Evolutionary conservation across 2,329 filamentous ascomycete species (phyloP).

Genomic region (Golovinomyces cichoracearum): DNA sequence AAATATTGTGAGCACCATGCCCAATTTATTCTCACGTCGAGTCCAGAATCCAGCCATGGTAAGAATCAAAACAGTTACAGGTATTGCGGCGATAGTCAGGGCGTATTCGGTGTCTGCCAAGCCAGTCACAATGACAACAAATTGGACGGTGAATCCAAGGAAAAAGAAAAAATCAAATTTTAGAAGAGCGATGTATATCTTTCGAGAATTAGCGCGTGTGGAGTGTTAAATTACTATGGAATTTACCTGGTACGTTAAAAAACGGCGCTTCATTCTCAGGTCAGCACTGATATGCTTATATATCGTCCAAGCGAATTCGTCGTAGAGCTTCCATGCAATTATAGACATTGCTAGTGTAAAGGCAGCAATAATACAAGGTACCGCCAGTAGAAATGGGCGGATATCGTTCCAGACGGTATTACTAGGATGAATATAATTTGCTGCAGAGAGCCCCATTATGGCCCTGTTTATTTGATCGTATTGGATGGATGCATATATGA

Average conservation of each 20-base stretch:
- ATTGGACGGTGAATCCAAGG: slow-evolving; percentile 92
- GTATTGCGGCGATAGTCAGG: slow-evolving; percentile 70
- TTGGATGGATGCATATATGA: slow-evolving; percentile 83
- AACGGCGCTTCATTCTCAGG: slow-evolving; percentile 85
- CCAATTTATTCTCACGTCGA: slow-evolving; percentile 51
- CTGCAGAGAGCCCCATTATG: slow-evolving; percentile 30
- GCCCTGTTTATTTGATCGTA: slow-evolving; percentile 69
- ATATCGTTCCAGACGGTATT: slow-evolving; percentile 39
- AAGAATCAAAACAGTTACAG: slow-evolving; percentile 71
- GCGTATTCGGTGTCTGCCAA: slow-evolving; percentile 49
- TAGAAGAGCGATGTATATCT: slow-evolving; percentile 92
- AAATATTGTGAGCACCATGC: slow-evolving; percentile 55
- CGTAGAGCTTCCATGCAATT: slow-evolving; percentile 82
- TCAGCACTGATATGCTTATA: slow-evolving; percentile 98
- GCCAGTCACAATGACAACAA: slow-evolving; percentile 66
- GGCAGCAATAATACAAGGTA: slow-evolving; percentile 59
- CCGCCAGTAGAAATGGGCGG: slow-evolving; percentile 54
- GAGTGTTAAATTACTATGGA: background rate
- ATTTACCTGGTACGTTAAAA: slow-evolving; percentile 76
- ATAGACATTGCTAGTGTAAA: slow-evolving; percentile 48
- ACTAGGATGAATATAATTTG: slow-evolving; percentile 13
- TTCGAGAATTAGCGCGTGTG: slow-evolving; percentile 4
- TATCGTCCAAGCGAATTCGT: slow-evolving; percentile 97
- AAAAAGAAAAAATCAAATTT: slow-evolving; percentile 99
- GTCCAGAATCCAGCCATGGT: slow-evolving; percentile 66